phyloP scores from a whole-genome alignment of 257 asterid species.

The Lantana camara region DNA sequence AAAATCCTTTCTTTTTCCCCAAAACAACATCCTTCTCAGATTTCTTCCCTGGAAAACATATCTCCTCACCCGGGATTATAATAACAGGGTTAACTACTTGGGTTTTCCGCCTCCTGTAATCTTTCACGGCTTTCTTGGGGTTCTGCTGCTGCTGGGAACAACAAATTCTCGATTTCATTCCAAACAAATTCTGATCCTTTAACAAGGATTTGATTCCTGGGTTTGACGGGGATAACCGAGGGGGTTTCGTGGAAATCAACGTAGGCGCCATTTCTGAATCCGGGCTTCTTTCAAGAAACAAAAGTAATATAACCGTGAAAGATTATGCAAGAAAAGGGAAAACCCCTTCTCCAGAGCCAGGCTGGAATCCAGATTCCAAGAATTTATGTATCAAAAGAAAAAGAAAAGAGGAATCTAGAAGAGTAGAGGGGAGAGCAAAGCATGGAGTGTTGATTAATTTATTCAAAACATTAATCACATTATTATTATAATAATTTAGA shows the following conservation, averaged over 20 bases:
- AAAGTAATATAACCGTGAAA: background rate
- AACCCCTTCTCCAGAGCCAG: constrained; percentile 20
- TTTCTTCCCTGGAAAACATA: constrained; percentile 17
- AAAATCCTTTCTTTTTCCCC: constrained; percentile 35
- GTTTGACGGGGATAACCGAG: constrained; percentile 21
- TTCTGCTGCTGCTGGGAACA: constrained; percentile 39
- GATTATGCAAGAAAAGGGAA: background rate
- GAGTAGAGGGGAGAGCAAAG: constrained; percentile 28
- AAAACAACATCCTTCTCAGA: constrained; percentile 27
- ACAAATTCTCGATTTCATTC: constrained; percentile 21
- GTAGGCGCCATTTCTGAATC: constrained; percentile 41
- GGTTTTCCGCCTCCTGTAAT: constrained; percentile 30
- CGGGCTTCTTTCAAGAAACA: constrained; percentile 14
- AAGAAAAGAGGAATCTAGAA: constrained; percentile 34
- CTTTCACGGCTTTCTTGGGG: constrained; percentile 32
- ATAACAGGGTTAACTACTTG: constrained; percentile 30
- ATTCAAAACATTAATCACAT: background rate
- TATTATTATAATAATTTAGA: background rate
- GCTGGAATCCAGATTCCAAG: constrained; percentile 6
- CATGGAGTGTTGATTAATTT: constrained; percentile 12
- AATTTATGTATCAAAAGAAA: background rate
- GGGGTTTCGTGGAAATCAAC: constrained; percentile 33
- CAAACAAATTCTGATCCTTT: constrained; percentile 21
- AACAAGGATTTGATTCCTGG: constrained; percentile 19
- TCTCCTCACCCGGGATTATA: constrained; percentile 34